A percentile compares a stretch with the other conserved stretches of the same genome.
Conservation (phyloP, 306 rosid genomes). For the Sechiopsis laciniata region DNA sequence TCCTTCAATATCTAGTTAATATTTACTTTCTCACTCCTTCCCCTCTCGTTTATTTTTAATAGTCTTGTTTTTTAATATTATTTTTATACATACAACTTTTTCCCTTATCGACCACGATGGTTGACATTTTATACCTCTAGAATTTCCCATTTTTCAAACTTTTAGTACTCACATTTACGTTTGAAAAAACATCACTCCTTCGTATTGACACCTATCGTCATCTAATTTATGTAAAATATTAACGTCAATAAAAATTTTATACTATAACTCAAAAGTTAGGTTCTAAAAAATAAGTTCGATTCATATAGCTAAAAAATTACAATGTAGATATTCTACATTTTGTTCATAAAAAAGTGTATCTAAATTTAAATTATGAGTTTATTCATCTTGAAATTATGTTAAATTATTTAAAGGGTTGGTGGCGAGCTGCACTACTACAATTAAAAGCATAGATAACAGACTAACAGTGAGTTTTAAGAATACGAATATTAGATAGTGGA, state of each 20-base stretch:
- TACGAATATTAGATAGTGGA: too few species aligned
- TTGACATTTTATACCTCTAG: not conserved
- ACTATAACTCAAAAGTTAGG: not conserved
- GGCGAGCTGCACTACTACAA: too few species aligned
- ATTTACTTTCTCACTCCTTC: not conserved
- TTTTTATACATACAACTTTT: not conserved
- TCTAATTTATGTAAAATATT: not conserved
- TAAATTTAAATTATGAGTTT: too few species aligned
- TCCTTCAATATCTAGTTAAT: not conserved
- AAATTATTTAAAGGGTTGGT: too few species aligned
- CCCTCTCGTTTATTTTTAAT: not conserved
- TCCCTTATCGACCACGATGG: not conserved
- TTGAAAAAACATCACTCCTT: not conserved
- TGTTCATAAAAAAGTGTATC: too few species aligned
- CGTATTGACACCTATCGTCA: not conserved
- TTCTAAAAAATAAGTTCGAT: too few species aligned
- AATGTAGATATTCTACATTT: too few species aligned
- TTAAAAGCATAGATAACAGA: too few species aligned
- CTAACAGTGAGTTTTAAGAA: too few species aligned
- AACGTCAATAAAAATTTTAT: not conserved
- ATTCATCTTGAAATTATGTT: too few species aligned
- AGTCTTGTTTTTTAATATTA: not conserved
- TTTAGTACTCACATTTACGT: not conserved
- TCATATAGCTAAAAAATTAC: too few species aligned
- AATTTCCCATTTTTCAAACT: not conserved